Evolutionary conservation across 768 basidiomycete genomes (phyloP), one percentile per base, ranked within the genome.

Genomic region (Mrakia blollopis): DNA sequence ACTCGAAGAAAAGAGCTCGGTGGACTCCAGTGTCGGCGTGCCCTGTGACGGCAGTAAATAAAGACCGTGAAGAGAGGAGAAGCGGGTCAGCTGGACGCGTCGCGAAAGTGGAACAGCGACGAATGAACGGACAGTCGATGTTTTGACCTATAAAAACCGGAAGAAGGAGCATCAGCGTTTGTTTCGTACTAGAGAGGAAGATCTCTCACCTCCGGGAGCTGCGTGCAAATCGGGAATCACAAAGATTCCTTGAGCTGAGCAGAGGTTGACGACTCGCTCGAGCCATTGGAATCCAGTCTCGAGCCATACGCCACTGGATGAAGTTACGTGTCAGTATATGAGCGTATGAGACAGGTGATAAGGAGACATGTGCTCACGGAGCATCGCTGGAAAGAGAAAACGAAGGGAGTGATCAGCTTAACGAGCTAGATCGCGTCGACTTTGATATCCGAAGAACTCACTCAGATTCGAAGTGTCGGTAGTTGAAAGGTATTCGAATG

Each of bases 181-280:
- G n/a, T n/a, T n/a, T n/a, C n/a, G n/a, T n/a, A n/a, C n/a, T n/a
- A n/a, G n/a, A n/a, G n/a, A n/a, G n/a, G n/a, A n/a, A n/a, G n/a
- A n/a, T n/a, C n/a, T n/a, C n/a, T n/a, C n/a, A n/a, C n/a, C 81
- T 80, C 85, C 85, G 3, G 85, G 85, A 14, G 83, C 83, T 57
- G 91, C 87, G 83, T 94, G 93, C 61, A 93, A 85, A 81, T 94
- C 92, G 74, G 93, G 87, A 81, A 92, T 89, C 78, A 91, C 91
- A 85, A 86, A 85, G 35, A 93, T 91, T 44, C 89, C 90, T 77
- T 92, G 87, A 78, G 88, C 86, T 25, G 91, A 89, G 81, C 92
- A 93, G 80, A 89, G 81, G 65, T 89, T 86, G 79, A 94, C 89
- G 61, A 91, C 90, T n/a, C 91, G 87, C 79, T 93, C 92, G 71